Percentiles rank a stretch among this genome's conserved stretches.
These are phyloP conservation scores for Plasmodium gonderi DNA, from an alignment of 169 alveolate genomes.

Conservation along the genomic window DNA sequence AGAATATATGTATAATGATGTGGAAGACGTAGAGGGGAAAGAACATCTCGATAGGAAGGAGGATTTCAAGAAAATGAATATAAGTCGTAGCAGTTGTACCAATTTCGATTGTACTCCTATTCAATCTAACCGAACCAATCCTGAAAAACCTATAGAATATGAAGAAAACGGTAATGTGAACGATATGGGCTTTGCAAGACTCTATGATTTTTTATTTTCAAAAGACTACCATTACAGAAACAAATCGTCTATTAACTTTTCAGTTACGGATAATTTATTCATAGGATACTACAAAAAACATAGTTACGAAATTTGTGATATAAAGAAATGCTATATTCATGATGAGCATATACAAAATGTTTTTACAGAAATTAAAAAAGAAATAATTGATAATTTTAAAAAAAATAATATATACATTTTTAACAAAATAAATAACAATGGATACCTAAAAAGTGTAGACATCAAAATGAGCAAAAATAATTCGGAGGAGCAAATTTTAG, in stretches of 20 bases:
- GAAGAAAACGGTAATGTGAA: background rate
- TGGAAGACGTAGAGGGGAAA: background rate
- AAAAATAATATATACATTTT: constrained; percentile 64
- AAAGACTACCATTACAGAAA: constrained; percentile 68
- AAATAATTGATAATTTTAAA: constrained; percentile 57
- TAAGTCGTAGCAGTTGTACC: background rate
- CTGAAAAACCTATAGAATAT: background rate
- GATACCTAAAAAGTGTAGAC: constrained; percentile 69
- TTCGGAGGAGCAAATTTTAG: constrained; percentile 49
- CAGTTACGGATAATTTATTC: constrained; percentile 50
- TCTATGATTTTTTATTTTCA: constrained; percentile 53
- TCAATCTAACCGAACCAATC: background rate
- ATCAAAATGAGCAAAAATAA: constrained; percentile 29
- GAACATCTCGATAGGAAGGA: background rate
- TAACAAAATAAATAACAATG: constrained; percentile 75
- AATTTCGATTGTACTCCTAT: background rate
- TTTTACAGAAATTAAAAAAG: constrained; percentile 62
- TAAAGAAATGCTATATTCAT: constrained; percentile 60
- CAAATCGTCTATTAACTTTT: constrained; percentile 60
- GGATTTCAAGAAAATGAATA: background rate
- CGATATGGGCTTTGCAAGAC: background rate
- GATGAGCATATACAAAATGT: constrained; percentile 62
- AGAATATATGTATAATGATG: constrained; percentile 10
- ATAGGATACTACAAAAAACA: constrained; percentile 52
- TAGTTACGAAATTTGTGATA: constrained; percentile 73